phyloP scores from a whole-genome alignment of 1,284 basidiomycete genomes.

The Ceratobasidium sp. region DNA sequence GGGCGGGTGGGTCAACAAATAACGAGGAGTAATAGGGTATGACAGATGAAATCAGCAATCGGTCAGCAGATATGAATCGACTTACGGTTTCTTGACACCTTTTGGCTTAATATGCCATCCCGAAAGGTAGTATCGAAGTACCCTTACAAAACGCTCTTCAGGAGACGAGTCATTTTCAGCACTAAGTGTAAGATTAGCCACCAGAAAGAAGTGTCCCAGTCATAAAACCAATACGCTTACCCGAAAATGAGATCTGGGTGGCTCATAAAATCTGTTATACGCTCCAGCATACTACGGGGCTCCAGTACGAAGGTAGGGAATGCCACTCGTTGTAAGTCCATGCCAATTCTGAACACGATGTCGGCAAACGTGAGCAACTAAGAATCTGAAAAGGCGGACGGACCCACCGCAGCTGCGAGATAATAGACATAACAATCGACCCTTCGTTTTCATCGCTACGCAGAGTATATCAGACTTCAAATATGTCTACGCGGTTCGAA shows the following conservation, averaged over 20 bases:
- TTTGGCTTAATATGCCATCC: constrained; percentile 99
- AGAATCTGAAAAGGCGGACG: not conserved
- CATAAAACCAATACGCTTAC: constrained; percentile 64
- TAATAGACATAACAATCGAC: constrained; percentile 82
- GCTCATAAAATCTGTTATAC: constrained; percentile 99
- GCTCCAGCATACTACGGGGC: constrained; percentile 92
- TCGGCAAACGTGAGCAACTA: constrained; percentile 21
- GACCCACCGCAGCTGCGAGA: constrained; percentile 84
- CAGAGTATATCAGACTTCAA: constrained; percentile 49
- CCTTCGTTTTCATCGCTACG: constrained; percentile 82
- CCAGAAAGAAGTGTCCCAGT: constrained; percentile 38
- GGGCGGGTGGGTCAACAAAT: not conserved
- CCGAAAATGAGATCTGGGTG: constrained; percentile 98
- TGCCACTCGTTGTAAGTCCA: constrained; percentile 82
- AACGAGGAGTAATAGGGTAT: not conserved
- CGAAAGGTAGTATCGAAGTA: constrained; percentile 96
- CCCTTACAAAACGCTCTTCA: constrained; percentile 92
- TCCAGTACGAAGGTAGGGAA: constrained; percentile 96
- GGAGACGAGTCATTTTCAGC: constrained; percentile 82
- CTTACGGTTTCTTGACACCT: constrained; percentile 98
- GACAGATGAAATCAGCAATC: not conserved
- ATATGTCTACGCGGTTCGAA: constrained; percentile 49
- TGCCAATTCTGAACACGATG: constrained; percentile 76
- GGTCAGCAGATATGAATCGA: constrained; percentile 48
- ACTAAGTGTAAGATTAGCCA: constrained; percentile 60